A percentile compares a stretch with the other conserved stretches of the same genome.
Evolutionary conservation across 1,284 basidiomycete genomes (phyloP).

Genomic region (Boletus sp.): DNA sequence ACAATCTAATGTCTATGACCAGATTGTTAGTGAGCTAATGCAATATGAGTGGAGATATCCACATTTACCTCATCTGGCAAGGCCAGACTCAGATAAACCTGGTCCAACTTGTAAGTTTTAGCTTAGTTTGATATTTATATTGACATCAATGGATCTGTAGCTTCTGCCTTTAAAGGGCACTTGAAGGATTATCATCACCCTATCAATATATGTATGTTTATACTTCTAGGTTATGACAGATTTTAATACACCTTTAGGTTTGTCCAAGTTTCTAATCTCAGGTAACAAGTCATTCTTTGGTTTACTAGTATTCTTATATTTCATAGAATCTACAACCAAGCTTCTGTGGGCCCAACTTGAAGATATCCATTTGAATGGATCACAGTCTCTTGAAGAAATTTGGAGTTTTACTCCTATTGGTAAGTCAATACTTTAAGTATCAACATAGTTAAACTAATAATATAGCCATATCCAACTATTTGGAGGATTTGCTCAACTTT

Average conservation of each 20-base stretch:
- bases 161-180: neutral
- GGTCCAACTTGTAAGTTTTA: neutral
- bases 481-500: neutral
- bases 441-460: neutral
- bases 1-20: neutral
- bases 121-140: neutral
- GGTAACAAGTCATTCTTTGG: neutral
- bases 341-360: neutral
- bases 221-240: neutral
- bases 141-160: neutral
- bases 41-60: neutral
- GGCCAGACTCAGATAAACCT: neutral
- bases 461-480: neutral
- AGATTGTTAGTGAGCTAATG: neutral
- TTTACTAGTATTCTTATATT: neutral
- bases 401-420: neutral
- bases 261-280: neutral
- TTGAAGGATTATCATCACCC: neutral
- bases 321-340: neutral
- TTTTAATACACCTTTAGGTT: neutral
- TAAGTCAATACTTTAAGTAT: neutral
- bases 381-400: neutral
- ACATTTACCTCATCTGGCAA: neutral
- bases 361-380: neutral
- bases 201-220: neutral